A percentile compares a stretch with the other conserved stretches of the same genome.
phyloP scores from a whole-genome alignment of 2,329 filamentous ascomycete genomes.

The Diaporthe humulicola region DNA sequence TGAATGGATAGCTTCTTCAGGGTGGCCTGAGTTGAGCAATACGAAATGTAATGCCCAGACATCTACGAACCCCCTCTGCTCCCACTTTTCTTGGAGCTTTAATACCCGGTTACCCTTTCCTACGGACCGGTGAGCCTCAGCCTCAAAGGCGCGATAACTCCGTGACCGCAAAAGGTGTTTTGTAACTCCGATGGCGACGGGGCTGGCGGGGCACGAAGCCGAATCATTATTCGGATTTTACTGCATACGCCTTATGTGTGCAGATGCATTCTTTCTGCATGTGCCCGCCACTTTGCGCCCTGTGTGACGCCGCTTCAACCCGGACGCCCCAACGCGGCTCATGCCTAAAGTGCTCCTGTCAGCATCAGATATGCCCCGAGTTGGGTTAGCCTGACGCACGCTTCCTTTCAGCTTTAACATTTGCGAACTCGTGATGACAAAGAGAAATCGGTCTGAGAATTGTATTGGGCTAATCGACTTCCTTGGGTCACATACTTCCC shows the following conservation, averaged over 20 bases:
- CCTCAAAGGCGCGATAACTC: constrained; percentile 25
- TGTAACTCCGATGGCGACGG: constrained; percentile 6
- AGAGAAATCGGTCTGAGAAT: background rate
- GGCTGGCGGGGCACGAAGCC: background rate
- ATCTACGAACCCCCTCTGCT: background rate
- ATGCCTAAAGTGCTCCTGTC: background rate
- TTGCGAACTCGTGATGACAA: background rate
- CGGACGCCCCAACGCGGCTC: background rate
- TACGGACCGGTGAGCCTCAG: background rate
- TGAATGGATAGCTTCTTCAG: background rate
- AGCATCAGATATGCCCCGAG: background rate
- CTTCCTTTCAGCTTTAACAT: too few relatives aligned
- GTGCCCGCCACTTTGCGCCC: background rate
- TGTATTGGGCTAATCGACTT: background rate
- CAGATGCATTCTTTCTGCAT: background rate
- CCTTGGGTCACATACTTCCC: background rate
- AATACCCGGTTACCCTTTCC: background rate
- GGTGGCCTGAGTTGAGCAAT: background rate
- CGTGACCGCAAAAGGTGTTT: background rate
- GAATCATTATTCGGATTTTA: background rate
- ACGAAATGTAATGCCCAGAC: background rate
- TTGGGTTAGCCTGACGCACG: background rate
- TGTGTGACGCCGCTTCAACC: constrained; percentile 3
- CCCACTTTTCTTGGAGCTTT: background rate
- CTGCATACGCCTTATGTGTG: background rate